Evolutionary conservation across 179 eudicot genomes (phyloP).

Genomic region (Actinidia arguta): DNA sequence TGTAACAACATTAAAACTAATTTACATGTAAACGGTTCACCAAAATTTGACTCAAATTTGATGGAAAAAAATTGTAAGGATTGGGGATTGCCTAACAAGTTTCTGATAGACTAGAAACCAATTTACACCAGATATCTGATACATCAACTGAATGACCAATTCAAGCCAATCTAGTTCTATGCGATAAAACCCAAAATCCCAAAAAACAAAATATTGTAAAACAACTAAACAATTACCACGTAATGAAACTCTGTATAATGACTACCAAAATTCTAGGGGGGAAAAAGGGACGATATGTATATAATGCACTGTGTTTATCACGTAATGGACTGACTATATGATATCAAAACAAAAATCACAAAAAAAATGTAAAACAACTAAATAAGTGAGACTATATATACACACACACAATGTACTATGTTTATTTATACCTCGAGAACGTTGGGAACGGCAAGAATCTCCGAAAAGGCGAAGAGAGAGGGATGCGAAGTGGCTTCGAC

Average conservation of each 20-base stretch:
- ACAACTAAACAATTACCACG: too few species aligned
- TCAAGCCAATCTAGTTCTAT: background rate
- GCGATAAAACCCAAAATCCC: background rate
- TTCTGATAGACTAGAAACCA: background rate
- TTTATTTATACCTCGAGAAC: conserved; percentile 57
- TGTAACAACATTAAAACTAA: too few species aligned
- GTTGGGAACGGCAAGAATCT: conserved; percentile 76
- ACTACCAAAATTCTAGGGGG: too few species aligned
- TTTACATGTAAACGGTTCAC: too few species aligned
- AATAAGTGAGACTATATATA: background rate
- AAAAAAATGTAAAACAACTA: background rate
- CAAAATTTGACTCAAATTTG: too few species aligned
- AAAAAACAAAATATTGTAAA: background rate
- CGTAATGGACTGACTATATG: too few species aligned
- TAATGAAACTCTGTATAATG: too few species aligned
- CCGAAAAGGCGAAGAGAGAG: conserved; percentile 93
- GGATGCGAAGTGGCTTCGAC: conserved; percentile 84
- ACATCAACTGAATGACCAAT: background rate
- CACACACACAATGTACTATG: background rate
- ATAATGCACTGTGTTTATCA: background rate
- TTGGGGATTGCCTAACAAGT: background rate
- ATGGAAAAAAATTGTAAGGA: too few species aligned
- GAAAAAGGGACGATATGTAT: too few species aligned
- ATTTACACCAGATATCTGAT: background rate
- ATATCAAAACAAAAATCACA: too few species aligned